Evolutionary conservation across 2,329 filamentous ascomycete species (phyloP), one percentile per base, ranked within the genome.

Genomic region (Fusarium caatingaense): DNA sequence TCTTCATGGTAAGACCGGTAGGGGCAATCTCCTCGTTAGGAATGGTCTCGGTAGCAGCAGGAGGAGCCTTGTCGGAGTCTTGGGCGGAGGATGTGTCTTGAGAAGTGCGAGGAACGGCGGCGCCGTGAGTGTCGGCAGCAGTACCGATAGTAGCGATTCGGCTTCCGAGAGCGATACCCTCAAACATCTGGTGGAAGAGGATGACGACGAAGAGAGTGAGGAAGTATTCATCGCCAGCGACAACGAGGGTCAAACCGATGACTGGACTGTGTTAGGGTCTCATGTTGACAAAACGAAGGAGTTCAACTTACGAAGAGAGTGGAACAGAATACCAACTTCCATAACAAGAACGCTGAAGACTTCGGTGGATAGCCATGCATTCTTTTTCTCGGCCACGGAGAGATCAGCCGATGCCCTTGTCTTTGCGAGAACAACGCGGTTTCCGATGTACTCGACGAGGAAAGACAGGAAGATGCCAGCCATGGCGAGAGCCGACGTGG

Each of bases 141-240:
- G 76, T 78, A 27, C 82, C 84, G 2, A 93, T 82, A 1, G 85
- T 84, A 11, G 91, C 89, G 66, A 93, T 93, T 16, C 90, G 87
- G 11, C 88, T 88, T 20, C 92, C 91, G 1, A 94, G 87, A 1
- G 92, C 92, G 47, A 94, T 83, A 6, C 92, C 92, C 76, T 93
- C 91, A 72, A 94, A 93, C 82, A 92, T 88, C 74, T 93, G 92
- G 75, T 93, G 92, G 81, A 93, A 93, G 60, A 93, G 80, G 61
- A 94, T 92, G 56, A 93, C 91, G 45, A 87, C 77, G 63, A 88
- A 87, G n/a, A 89, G 82, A 3, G 85, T 87, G 56, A 84, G 76
- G 78, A 88, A 88, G 71, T 84, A 86, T 40, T 80, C 81, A 69
- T 89, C 87, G 5, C 83, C 86, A 1, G 87, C 82, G 4, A 89